These are phyloP conservation scores for Ophiobolus disseminans DNA, from an alignment of 2,329 filamentous ascomycete genomes.

Conservation along the genomic window DNA sequence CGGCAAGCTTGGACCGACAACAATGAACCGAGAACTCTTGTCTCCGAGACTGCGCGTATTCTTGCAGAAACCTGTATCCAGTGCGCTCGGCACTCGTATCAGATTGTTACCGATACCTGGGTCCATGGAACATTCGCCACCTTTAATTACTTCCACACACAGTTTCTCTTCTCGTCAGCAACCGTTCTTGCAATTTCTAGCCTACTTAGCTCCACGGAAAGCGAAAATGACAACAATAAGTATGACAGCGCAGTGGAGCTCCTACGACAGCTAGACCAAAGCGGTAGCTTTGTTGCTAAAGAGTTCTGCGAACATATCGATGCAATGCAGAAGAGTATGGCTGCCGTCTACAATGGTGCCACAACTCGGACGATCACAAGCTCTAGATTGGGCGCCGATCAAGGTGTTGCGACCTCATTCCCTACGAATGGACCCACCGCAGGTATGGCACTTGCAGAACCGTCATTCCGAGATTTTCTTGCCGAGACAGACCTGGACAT, in stretches of 20 bases:
- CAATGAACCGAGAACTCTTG: constrained; percentile 5
- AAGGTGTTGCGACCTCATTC: neutral
- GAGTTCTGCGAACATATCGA: constrained; percentile 25
- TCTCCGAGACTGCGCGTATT: constrained; percentile 43
- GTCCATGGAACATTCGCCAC: constrained; percentile 56
- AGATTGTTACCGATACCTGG: constrained; percentile 55
- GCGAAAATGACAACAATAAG: constrained; percentile 18
- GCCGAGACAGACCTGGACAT: constrained; percentile 21
- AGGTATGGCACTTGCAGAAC: constrained; percentile 25
- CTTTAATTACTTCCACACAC: constrained; percentile 57
- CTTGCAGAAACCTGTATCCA: constrained; percentile 56
- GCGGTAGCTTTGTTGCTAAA: constrained; percentile 21
- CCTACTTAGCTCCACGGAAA: constrained; percentile 34
- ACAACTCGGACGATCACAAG: constrained; percentile 16
- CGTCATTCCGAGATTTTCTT: constrained; percentile 22
- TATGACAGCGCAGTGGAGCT: constrained; percentile 23
- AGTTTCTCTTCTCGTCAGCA: constrained; percentile 57
- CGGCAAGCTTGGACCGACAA: constrained; percentile 13
- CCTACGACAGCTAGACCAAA: constrained; percentile 18
- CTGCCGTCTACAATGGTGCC: constrained; percentile 20
- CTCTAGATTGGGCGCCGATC: neutral
- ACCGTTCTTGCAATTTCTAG: constrained; percentile 56
- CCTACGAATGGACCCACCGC: constrained; percentile 7
- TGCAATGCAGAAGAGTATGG: constrained; percentile 20
- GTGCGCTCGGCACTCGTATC: constrained; percentile 55